phyloP scores from a whole-genome alignment of 2,329 filamentous ascomycete species.

The Fonsecaea monophora region DNA sequence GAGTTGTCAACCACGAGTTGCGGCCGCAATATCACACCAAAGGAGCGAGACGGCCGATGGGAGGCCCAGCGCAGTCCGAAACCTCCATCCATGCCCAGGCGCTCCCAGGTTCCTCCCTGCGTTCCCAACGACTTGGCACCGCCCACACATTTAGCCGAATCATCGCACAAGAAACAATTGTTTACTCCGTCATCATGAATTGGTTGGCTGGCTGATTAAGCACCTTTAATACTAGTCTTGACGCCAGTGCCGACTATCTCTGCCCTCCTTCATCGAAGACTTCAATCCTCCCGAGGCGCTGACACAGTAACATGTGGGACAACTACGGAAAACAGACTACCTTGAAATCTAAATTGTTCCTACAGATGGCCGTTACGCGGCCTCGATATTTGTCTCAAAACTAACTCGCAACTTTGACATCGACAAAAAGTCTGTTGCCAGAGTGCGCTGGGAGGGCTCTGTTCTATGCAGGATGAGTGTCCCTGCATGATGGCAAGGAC shows the following conservation, averaged over 20 bases:
- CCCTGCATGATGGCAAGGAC: too few species aligned
- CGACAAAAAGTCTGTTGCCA: not conserved
- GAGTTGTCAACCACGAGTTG: not conserved
- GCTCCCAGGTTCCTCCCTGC: not conserved
- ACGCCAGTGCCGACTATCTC: not conserved
- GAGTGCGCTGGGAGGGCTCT: too few species aligned
- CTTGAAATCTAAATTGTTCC: not conserved
- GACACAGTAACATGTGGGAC: constrained; percentile 5
- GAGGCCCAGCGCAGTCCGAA: not conserved
- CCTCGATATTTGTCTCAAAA: not conserved
- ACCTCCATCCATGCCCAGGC: not conserved
- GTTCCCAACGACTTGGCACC: not conserved
- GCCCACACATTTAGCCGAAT: not conserved
- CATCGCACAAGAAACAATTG: not conserved
- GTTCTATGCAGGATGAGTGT: too few species aligned
- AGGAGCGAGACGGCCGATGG: not conserved
- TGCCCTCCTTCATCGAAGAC: not conserved
- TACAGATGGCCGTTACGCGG: not conserved
- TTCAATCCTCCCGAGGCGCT: not conserved
- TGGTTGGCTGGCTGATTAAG: not conserved
- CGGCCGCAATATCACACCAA: not conserved
- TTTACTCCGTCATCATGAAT: not conserved
- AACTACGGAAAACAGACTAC: not conserved
- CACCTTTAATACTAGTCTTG: not conserved
- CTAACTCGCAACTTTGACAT: not conserved